A percentile compares a stretch with the other conserved stretches of the same genome.
Evolutionary conservation across 164 flowering plant genomes (phyloP).

Genomic region (Nymphaea colorata): DNA sequence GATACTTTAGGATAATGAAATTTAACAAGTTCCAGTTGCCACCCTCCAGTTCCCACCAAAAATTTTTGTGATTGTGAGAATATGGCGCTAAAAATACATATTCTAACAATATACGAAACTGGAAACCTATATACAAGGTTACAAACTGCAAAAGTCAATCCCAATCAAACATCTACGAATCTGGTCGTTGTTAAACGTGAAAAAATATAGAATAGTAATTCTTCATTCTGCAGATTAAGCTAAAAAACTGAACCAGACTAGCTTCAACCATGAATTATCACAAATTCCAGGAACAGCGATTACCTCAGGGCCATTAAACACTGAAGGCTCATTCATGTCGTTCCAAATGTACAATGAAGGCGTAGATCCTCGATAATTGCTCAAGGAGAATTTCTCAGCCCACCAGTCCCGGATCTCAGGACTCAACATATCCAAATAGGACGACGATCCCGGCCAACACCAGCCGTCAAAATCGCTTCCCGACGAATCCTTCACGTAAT

Average conservation of each 20-base stretch:
- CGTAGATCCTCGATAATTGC: slow-evolving; percentile 84
- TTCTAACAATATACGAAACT: no score
- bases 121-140: no score
- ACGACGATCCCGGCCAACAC: slow-evolving; percentile 99
- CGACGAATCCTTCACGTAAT: slow-evolving; percentile 82
- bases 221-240: neutral
- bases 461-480: slow-evolving; percentile 95
- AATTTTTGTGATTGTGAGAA: no score
- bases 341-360: slow-evolving; percentile 95
- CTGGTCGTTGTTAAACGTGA: no score
- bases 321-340: slow-evolving; percentile 99
- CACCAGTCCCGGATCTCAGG: slow-evolving; percentile 94
- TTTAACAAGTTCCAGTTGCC: no score
- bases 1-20: no score
- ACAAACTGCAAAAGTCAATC: no score
- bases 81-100: no score
- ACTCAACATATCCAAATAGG: slow-evolving; percentile 66
- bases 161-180: no score
- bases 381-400: slow-evolving; percentile 68
- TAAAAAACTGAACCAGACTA: neutral
- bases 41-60: no score
- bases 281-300: neutral
- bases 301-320: slow-evolving; percentile 99
- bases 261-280: neutral
- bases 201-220: no score